Percentiles rank a stretch among this genome's conserved stretches.
Conservation (phyloP, 208 protist species). For the Angomonas deanei region DNA sequence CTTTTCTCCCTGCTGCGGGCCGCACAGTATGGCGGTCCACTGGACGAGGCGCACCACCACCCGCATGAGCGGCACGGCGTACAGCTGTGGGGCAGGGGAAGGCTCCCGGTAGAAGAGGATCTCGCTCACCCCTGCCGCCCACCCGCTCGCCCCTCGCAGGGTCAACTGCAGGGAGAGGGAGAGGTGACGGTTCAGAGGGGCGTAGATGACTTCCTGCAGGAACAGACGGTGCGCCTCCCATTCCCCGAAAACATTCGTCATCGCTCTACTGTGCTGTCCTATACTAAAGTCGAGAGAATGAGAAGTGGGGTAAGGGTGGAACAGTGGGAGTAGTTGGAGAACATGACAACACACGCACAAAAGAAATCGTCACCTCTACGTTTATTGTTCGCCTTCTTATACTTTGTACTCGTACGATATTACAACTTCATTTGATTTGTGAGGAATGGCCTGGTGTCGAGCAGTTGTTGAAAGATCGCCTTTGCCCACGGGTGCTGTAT, state of each 20-base stretch:
- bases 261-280: neutral
- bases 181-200: neutral
- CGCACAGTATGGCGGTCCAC: neutral
- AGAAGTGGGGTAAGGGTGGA: neutral
- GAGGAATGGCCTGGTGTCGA: neutral
- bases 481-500: constrained; percentile 77
- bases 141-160: neutral
- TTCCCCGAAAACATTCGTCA: neutral
- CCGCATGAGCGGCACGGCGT: neutral
- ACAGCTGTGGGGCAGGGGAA: neutral
- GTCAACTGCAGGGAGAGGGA: neutral
- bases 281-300: no score
- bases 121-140: neutral
- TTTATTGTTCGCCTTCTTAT: neutral
- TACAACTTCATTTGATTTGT: neutral
- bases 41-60: neutral
- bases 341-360: constrained; percentile 7
- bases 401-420: neutral
- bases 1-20: neutral
- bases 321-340: constrained; percentile 10
- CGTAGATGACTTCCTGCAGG: neutral
- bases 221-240: neutral
- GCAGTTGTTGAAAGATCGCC: constrained; percentile 49
- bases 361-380: constrained; percentile 6
- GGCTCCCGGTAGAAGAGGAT: neutral